These are phyloP conservation scores for Xylona heveae DNA, from an alignment of 495 filamentous ascomycete genomes.

Conservation along the genomic window DNA sequence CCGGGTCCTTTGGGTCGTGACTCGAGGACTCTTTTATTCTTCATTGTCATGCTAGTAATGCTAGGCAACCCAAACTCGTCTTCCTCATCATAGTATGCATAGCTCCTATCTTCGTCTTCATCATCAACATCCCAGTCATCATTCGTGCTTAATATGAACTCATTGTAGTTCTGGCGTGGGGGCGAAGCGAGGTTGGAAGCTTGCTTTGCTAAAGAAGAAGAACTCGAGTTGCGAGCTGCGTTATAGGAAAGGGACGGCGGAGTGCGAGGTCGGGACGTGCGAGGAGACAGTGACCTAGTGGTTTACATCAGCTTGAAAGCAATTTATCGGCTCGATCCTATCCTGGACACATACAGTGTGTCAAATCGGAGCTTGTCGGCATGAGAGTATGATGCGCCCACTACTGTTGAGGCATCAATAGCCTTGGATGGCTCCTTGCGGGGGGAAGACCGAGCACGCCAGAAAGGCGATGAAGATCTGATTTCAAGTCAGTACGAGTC, in stretches of 20 bases:
- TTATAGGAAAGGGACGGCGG: constrained; percentile 20
- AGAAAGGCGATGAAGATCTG: constrained; percentile 76
- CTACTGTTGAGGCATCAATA: constrained; percentile 54
- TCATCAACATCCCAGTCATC: constrained; percentile 52
- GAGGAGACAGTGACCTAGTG: not conserved
- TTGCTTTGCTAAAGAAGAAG: constrained; percentile 33
- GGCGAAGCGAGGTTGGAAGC: constrained; percentile 32
- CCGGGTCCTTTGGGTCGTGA: constrained; percentile 28
- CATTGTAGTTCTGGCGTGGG: constrained; percentile 48
- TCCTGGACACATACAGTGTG: constrained; percentile 29
- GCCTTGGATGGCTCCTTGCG: constrained; percentile 28
- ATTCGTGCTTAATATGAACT: constrained; percentile 51
- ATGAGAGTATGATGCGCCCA: constrained; percentile 92
- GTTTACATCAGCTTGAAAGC: not conserved
- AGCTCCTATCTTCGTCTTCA: constrained; percentile 36
- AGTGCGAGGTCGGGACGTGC: constrained; percentile 22
- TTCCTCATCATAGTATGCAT: constrained; percentile 52
- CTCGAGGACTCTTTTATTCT: constrained; percentile 28
- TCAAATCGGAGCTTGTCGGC: constrained; percentile 82
- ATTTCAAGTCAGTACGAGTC: constrained; percentile 13
- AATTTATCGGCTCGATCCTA: not conserved
- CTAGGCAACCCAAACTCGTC: constrained; percentile 90
- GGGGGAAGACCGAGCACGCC: constrained; percentile 38
- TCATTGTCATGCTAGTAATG: constrained; percentile 66
- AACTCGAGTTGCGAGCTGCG: constrained; percentile 18